Conservation (phyloP, 2,329 filamentous ascomycete genomes). For the Trichoderma sp. region DNA sequence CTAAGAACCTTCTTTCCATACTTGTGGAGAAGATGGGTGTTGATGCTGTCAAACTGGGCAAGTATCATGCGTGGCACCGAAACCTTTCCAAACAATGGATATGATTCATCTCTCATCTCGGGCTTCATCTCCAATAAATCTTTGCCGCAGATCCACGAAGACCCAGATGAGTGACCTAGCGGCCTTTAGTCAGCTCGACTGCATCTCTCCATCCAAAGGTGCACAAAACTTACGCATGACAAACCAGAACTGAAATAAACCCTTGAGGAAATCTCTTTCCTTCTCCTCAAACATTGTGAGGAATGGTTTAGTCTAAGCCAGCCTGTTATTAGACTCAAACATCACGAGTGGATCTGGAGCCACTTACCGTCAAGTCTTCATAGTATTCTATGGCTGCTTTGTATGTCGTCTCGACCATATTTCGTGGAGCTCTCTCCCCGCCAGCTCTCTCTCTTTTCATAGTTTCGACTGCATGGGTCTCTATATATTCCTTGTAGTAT, state of each 20-base stretch:
- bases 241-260: conserved; percentile 52
- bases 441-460: conserved; percentile 35
- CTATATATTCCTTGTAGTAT: conserved; percentile 45
- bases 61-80: conserved; percentile 51
- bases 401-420: conserved; percentile 35
- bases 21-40: conserved; percentile 42
- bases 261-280: conserved; percentile 43
- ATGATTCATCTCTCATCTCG: conserved; percentile 41
- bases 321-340: not conserved
- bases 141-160: conserved; percentile 47
- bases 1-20: conserved; percentile 42
- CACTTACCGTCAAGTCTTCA: conserved; percentile 34
- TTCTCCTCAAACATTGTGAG: conserved; percentile 35
- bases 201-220: not conserved
- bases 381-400: conserved; percentile 33
- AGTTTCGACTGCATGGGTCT: conserved; percentile 35
- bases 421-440: not conserved
- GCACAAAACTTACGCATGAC: conserved; percentile 48
- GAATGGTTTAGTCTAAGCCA: not conserved
- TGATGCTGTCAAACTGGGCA: conserved; percentile 52
- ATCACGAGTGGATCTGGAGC: not conserved
- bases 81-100: conserved; percentile 46
- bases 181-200: not conserved
- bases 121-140: conserved; percentile 48
- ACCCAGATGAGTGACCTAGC: conserved; percentile 51